Evolutionary conservation across 257 asterid genomes (phyloP).

Genomic region (Striga asiatica): DNA sequence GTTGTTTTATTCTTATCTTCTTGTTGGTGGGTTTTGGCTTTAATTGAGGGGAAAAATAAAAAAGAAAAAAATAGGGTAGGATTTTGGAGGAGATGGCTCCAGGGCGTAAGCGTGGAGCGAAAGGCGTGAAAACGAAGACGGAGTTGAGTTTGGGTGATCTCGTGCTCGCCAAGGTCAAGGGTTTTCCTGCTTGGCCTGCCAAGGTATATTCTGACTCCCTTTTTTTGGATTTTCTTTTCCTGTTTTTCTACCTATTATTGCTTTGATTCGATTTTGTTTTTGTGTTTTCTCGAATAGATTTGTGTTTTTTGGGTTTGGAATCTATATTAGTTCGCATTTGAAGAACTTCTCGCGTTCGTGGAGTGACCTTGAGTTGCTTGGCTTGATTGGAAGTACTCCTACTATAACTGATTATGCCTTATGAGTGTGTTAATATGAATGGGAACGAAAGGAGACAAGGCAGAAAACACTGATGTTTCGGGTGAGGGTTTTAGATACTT

Average conservation of each 20-base stretch:
- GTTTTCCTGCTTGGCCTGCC: slow-evolving; percentile 97
- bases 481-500: background rate
- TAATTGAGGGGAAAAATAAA: no score
- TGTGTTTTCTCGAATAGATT: background rate
- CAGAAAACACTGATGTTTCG: slow-evolving; percentile 5
- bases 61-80: background rate
- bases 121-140: slow-evolving; percentile 36
- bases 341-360: slow-evolving; percentile 13
- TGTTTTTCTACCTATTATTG: background rate
- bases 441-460: slow-evolving; percentile 1
- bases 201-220: slow-evolving; percentile 41
- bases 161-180: slow-evolving; percentile 94
- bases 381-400: slow-evolving; percentile 11
- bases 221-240: background rate
- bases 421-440: background rate
- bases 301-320: background rate
- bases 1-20: background rate
- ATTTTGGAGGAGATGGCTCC: slow-evolving; percentile 54
- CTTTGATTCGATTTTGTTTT: slow-evolving; percentile 5
- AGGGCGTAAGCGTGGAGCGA: slow-evolving; percentile 55
- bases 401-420: background rate
- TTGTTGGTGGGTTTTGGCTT: slow-evolving; percentile 9
- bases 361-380: slow-evolving; percentile 15
- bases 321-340: slow-evolving; percentile 11
- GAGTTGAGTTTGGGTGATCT: slow-evolving; percentile 81